phyloP scores from a whole-genome alignment of 1,284 basidiomycete genomes.

The Fomitopsis palustris region DNA sequence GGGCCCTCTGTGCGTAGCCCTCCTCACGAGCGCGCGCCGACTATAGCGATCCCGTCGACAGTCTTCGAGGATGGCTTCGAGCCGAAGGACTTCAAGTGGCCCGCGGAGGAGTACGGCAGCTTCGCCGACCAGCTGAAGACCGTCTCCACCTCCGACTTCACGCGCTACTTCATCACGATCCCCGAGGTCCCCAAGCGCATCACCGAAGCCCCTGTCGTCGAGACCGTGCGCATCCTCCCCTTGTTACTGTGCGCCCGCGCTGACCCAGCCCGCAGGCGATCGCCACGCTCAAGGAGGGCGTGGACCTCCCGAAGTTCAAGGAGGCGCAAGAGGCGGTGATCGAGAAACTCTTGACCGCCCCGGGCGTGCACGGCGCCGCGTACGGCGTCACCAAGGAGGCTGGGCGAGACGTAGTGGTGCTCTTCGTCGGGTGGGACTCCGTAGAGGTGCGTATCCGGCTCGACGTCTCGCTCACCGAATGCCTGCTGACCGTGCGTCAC shows the following conservation, averaged over 20 bases:
- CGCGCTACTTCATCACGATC: constrained; percentile 2
- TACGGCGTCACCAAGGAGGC: not conserved
- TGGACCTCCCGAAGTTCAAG: not conserved
- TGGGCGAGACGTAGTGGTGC: not conserved
- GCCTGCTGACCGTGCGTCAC: not conserved
- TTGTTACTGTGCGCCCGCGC: not conserved
- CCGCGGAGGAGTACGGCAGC: constrained; percentile 3
- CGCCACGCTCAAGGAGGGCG: not conserved
- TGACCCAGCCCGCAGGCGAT: not conserved
- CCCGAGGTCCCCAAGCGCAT: not conserved
- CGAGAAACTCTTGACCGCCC: not conserved
- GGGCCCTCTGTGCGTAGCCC: not conserved
- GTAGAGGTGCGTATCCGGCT: not conserved
- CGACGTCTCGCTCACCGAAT: not conserved
- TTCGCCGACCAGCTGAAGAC: not conserved
- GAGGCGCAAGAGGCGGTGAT: not conserved
- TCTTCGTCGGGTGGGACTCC: not conserved
- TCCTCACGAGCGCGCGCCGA: not conserved
- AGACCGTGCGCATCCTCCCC: not conserved
- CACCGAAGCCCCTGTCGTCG: constrained; percentile 1
- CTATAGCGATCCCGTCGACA: not conserved
- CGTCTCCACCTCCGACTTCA: not conserved
- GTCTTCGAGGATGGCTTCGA: constrained; percentile 5
- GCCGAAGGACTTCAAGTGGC: constrained; percentile 7
- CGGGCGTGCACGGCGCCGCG: not conserved